phyloP scores from a whole-genome alignment of 225 moss, liverwort and hornwort genomes.

The Anthoceros angustus region DNA sequence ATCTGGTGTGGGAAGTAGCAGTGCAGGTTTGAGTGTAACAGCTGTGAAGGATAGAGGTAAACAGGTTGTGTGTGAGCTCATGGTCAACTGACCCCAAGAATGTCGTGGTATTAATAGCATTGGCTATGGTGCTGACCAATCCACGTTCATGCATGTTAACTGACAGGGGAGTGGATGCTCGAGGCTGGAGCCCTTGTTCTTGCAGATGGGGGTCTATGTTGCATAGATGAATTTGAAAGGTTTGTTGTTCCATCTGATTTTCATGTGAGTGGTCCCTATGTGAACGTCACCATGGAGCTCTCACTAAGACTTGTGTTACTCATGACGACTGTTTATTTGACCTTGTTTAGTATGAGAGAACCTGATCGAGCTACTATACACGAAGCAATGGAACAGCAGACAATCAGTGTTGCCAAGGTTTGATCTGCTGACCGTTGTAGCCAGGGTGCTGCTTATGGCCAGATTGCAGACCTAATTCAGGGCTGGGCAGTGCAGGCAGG shows the following conservation, averaged over 20 bases:
- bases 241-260: conserved; percentile 9
- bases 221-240: conserved; percentile 99
- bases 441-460: background rate
- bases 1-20: conserved; percentile 93
- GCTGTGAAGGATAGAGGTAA: conserved; percentile 93
- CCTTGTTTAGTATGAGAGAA: conserved; percentile 67
- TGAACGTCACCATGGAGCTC: background rate
- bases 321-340: background rate
- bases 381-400: conserved; percentile 99
- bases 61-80: background rate
- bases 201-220: conserved; percentile 96
- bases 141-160: conserved; percentile 6
- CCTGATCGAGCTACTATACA: conserved; percentile 91
- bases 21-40: conserved; percentile 89
- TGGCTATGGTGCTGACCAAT: background rate
- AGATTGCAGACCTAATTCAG: background rate
- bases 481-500: conserved; percentile 53
- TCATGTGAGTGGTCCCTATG: background rate
- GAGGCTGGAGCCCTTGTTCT: conserved; percentile 96
- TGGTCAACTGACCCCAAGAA: background rate
- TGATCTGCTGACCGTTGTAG: background rate
- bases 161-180: conserved; percentile 90
- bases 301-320: background rate
- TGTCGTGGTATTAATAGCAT: background rate
- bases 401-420: conserved; percentile 98